These are phyloP conservation scores for Ogataea parapolymorpha DNA, from an alignment of 805 yeast species.

Conservation along the genomic window DNA sequence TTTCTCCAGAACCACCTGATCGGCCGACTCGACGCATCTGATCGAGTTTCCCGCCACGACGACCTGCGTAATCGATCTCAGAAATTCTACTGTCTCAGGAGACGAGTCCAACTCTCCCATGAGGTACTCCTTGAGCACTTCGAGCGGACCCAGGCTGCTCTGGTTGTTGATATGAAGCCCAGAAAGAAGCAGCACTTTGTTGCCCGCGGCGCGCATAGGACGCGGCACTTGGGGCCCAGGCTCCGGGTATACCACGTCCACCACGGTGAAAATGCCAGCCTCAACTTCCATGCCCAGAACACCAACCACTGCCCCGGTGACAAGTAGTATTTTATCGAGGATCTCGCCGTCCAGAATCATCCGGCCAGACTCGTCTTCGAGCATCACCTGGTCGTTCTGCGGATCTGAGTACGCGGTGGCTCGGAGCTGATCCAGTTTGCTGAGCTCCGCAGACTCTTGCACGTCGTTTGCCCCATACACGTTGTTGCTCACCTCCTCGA, in stretches of 20 bases:
- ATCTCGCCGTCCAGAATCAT: conserved; percentile 66
- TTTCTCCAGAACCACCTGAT: conserved; percentile 29
- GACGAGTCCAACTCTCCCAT: conserved; percentile 56
- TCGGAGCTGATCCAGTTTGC: conserved; percentile 29
- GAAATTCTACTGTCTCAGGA: conserved; percentile 13
- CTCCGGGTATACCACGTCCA: conserved; percentile 74
- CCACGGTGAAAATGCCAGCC: conserved; percentile 79
- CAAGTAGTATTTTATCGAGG: conserved; percentile 57
- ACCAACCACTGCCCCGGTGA: conserved; percentile 88
- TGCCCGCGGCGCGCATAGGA: conserved; percentile 21
- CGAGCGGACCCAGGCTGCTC: conserved; percentile 44
- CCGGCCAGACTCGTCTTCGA: conserved; percentile 94
- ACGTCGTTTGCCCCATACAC: conserved; percentile 48
- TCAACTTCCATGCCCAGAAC: conserved; percentile 80
- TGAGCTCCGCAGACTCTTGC: conserved; percentile 14
- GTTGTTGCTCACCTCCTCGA: conserved; percentile 71
- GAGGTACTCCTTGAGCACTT: conserved; percentile 64
- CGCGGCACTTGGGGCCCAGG: conserved; percentile 52
- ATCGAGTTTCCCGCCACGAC: conserved; percentile 72
- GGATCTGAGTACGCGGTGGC: conserved; percentile 51
- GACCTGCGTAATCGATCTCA: conserved; percentile 41
- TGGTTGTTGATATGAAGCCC: conserved; percentile 59
- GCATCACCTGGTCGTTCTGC: conserved; percentile 56
- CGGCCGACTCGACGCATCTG: conserved; percentile 22
- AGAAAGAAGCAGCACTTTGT: conserved; percentile 67